Conservation (phyloP, 768 basidiomycete genomes). For the Mycena crocata region DNA sequence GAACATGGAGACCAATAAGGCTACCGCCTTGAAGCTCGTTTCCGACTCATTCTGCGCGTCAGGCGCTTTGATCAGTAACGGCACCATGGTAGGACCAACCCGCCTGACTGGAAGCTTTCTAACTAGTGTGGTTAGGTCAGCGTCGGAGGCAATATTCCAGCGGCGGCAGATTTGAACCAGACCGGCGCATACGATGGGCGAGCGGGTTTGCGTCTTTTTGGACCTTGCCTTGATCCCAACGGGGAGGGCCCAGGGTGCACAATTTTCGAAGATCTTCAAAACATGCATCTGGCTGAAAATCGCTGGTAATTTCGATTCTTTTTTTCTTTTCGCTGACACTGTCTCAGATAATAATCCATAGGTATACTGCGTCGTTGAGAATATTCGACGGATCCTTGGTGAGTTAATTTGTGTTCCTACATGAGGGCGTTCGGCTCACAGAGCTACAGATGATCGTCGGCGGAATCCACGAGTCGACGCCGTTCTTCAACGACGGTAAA, state of each 20-base stretch:
- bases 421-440: background rate
- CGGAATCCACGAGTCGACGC: constrained; percentile 48
- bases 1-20: constrained; percentile 58
- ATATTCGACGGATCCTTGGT: constrained; percentile 55
- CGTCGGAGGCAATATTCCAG: constrained; percentile 65
- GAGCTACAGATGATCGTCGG: constrained; percentile 26
- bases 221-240: constrained; percentile 35
- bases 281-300: constrained; percentile 61
- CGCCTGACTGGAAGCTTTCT: background rate
- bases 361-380: constrained; percentile 58
- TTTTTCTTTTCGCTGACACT: background rate
- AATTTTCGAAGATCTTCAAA: constrained; percentile 55
- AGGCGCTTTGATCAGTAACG: constrained; percentile 63
- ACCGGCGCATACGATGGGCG: constrained; percentile 47
- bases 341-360: background rate
- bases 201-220: constrained; percentile 37
- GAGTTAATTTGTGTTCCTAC: background rate
- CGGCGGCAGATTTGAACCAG: constrained; percentile 46
- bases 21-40: constrained; percentile 63
- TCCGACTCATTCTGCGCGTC: constrained; percentile 74
- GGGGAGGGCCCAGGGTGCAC: constrained; percentile 42
- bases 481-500: constrained; percentile 34
- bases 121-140: constrained; percentile 29
- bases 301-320: constrained; percentile 54
- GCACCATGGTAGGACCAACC: constrained; percentile 60